Evolutionary conservation across 2,329 filamentous ascomycete genomes (phyloP).

Genomic region (Ustulina deusta): DNA sequence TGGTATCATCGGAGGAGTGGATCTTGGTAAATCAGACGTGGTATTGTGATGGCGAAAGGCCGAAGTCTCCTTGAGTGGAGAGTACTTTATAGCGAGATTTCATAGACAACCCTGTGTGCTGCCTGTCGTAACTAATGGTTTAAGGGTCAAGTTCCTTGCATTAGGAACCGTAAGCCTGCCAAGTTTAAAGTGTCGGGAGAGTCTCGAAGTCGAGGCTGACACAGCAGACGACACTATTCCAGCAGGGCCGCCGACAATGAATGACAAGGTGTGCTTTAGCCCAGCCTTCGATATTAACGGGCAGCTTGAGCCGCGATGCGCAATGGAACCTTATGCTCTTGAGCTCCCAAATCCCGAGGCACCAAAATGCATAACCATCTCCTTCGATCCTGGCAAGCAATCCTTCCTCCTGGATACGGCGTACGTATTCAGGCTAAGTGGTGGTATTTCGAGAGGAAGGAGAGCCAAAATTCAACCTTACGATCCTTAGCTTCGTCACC

Average conservation of each 20-base stretch:
- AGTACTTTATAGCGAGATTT: not conserved
- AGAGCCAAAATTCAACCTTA: slow-evolving; percentile 10
- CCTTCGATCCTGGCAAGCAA: slow-evolving; percentile 16
- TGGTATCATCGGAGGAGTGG: slow-evolving; percentile 13
- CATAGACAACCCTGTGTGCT: not conserved
- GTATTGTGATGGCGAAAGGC: slow-evolving; percentile 26
- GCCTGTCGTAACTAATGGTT: not conserved
- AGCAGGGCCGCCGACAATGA: slow-evolving; percentile 10
- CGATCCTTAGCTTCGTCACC: slow-evolving; percentile 9
- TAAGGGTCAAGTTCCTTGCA: slow-evolving; percentile 13
- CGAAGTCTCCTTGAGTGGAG: slow-evolving; percentile 6
- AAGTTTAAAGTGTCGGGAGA: slow-evolving; percentile 9
- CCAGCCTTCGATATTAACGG: slow-evolving; percentile 6
- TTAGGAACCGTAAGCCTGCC: not conserved
- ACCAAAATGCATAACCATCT: slow-evolving; percentile 16
- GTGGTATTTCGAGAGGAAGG: slow-evolving; percentile 27
- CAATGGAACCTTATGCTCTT: slow-evolving; percentile 28
- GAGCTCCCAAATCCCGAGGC: too few relatives aligned
- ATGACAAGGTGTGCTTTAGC: slow-evolving; percentile 8
- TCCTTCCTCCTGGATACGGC: slow-evolving; percentile 9
- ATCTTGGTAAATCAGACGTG: slow-evolving; percentile 24
- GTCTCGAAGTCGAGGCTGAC: slow-evolving; percentile 14
- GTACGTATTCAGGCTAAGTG: slow-evolving; percentile 13
- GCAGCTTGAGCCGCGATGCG: slow-evolving; percentile 4
- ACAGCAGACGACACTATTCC: not conserved